Conservation (phyloP, 805 yeast species). For the Schizosaccharomyces octosporus region DNA sequence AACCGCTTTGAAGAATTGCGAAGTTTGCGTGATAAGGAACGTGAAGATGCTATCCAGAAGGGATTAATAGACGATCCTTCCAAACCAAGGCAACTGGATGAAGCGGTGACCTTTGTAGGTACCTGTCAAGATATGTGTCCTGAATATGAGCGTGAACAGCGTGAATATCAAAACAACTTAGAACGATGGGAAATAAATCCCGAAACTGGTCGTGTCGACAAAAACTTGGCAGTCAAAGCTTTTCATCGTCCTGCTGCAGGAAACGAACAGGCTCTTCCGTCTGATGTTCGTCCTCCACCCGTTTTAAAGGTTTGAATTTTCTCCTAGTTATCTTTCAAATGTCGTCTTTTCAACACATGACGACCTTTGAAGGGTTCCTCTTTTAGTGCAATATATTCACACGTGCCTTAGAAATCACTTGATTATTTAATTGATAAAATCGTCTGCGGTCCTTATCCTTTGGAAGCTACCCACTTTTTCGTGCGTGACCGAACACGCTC, state of each 20-base stretch:
- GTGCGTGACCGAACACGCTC: slow-evolving; percentile 95
- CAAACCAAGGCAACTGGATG: slow-evolving; percentile 53
- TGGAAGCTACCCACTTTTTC: slow-evolving; percentile 68
- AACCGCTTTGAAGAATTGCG: slow-evolving; percentile 23
- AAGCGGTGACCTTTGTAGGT: slow-evolving; percentile 73
- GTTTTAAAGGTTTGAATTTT: slow-evolving; percentile 18
- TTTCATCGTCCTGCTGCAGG: slow-evolving; percentile 96
- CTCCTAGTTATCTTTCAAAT: too few species aligned
- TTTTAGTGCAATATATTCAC: slow-evolving; percentile 6
- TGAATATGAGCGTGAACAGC: slow-evolving; percentile 62
- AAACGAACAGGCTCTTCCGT: slow-evolving; percentile 90
- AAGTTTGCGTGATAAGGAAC: slow-evolving; percentile 45
- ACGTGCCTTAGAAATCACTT: slow-evolving; percentile 23
- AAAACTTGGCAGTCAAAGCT: slow-evolving; percentile 53
- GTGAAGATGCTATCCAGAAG: slow-evolving; percentile 49
- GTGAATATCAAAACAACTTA: slow-evolving; percentile 71
- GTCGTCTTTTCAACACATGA: background rate
- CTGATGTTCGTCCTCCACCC: slow-evolving; percentile 87
- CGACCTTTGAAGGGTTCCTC: background rate
- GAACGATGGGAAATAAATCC: slow-evolving; percentile 52
- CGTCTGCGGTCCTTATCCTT: slow-evolving; percentile 17
- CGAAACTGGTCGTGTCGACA: slow-evolving; percentile 30
- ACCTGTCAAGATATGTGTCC: slow-evolving; percentile 92
- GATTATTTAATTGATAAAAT: slow-evolving; percentile 44
- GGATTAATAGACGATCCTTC: slow-evolving; percentile 79